A percentile compares a stretch with the other conserved stretches of the same genome.
phyloP scores from a whole-genome alignment of 1,139 yeast species.

The Ogataea hybrid region DNA sequence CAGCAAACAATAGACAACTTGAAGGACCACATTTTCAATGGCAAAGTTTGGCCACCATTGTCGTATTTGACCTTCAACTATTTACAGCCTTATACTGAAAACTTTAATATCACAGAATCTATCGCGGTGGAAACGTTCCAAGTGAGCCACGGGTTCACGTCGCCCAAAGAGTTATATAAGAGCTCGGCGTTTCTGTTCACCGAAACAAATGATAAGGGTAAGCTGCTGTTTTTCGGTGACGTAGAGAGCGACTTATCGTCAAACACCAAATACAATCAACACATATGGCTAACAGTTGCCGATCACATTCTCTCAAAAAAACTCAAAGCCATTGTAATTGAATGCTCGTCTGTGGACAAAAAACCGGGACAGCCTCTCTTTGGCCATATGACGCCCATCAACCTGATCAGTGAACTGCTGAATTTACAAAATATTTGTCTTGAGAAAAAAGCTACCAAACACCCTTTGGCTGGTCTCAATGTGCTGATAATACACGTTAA shows the following conservation, averaged over 20 bases:
- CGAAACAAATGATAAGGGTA: slow-evolving; percentile 28
- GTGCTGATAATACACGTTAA: slow-evolving; percentile 74
- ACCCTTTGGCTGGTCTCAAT: slow-evolving; percentile 47
- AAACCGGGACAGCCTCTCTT: slow-evolving; percentile 48
- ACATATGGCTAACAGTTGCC: slow-evolving; percentile 59
- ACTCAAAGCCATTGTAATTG: slow-evolving; percentile 62
- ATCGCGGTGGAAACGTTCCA: slow-evolving; percentile 27
- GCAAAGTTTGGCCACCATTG: slow-evolving; percentile 77
- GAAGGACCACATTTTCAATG: slow-evolving; percentile 63
- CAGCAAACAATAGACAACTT: slow-evolving; percentile 52
- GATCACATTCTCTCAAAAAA: slow-evolving; percentile 38
- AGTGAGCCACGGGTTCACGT: slow-evolving; percentile 37
- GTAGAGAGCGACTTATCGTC: slow-evolving; percentile 66
- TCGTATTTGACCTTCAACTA: slow-evolving; percentile 29
- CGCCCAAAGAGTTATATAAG: slow-evolving; percentile 23
- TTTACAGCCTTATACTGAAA: slow-evolving; percentile 3
- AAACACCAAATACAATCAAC: slow-evolving; percentile 39
- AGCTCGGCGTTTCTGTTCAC: slow-evolving; percentile 36
- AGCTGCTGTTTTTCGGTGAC: slow-evolving; percentile 71
- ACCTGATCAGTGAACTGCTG: slow-evolving; percentile 56
- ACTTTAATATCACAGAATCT: not conserved
- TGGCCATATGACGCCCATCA: slow-evolving; percentile 77
- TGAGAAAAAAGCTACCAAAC: slow-evolving; percentile 19
- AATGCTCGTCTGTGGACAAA: slow-evolving; percentile 66
- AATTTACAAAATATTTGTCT: slow-evolving; percentile 34